phyloP scores from a whole-genome alignment of 2,329 filamentous ascomycete species.

The Pleoardoris graminearum region DNA sequence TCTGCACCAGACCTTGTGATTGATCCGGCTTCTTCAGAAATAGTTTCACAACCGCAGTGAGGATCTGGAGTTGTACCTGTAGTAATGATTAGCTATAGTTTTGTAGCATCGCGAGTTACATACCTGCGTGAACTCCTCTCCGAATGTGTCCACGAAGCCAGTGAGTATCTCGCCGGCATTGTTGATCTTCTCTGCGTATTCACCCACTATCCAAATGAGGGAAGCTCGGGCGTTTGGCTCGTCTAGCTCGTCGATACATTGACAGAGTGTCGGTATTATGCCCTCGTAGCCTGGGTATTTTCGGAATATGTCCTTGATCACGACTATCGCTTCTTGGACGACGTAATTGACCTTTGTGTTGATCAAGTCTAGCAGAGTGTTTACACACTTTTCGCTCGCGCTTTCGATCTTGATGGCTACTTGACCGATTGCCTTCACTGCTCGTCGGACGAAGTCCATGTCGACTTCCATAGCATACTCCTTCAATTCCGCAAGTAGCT shows the following conservation, averaged over 20 bases:
- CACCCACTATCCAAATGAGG: conserved; percentile 97
- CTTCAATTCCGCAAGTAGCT: conserved; percentile 89
- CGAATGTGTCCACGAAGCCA: conserved; percentile 90
- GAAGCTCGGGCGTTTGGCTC: conserved; percentile 89
- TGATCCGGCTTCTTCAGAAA: conserved; percentile 96
- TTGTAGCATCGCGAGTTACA: conserved; percentile 27
- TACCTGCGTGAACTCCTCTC: conserved; percentile 94
- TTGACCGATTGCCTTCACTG: conserved; percentile 94
- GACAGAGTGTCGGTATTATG: conserved; percentile 93
- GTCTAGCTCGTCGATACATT: conserved; percentile 95
- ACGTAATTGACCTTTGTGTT: conserved; percentile 99
- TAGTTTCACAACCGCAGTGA: conserved; percentile 95
- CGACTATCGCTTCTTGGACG: conserved; percentile 96
- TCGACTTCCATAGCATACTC: conserved; percentile 98
- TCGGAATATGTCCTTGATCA: conserved; percentile 97
- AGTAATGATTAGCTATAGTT: conserved; percentile 34
- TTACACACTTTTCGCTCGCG: conserved; percentile 93
- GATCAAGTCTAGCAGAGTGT: conserved; percentile 89
- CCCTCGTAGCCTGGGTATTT: conserved; percentile 98
- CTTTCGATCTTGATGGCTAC: conserved; percentile 98
- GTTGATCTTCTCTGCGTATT: conserved; percentile 98
- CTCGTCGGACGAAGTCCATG: conserved; percentile 96
- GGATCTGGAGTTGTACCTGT: conserved; percentile 94
- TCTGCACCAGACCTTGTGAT: conserved; percentile 88
- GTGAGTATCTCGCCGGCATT: conserved; percentile 95